phyloP scores from a whole-genome alignment of 1,284 basidiomycete genomes.

The Pseudomicrostroma phylloplanum region DNA sequence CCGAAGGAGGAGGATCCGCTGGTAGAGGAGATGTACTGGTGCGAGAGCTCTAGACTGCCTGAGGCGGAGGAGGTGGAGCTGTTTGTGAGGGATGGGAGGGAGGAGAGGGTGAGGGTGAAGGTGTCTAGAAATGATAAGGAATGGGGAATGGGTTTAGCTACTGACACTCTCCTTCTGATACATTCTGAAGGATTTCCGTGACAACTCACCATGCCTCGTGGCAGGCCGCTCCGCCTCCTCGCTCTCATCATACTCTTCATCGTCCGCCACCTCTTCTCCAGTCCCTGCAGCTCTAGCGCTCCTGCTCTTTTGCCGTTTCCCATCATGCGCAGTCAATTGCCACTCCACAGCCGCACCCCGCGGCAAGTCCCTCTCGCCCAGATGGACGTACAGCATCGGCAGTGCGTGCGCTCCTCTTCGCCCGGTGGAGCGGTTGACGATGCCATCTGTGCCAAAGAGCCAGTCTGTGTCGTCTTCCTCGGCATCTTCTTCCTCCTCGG shows the following conservation, averaged over 20 bases:
- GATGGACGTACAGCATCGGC: conserved; percentile 28
- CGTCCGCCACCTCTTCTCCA: conserved; percentile 16
- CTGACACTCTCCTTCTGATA: too few relatives aligned
- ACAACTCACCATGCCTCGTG: background rate
- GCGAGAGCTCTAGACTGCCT: background rate
- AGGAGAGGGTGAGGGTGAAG: background rate
- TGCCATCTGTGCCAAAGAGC: conserved; percentile 13
- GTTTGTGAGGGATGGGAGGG: background rate
- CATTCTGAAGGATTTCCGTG: too few relatives aligned
- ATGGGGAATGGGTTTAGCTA: too few relatives aligned
- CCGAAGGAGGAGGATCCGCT: background rate
- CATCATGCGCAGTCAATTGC: conserved; percentile 44
- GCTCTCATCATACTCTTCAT: conserved; percentile 25
- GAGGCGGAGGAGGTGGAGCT: background rate
- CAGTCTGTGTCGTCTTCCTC: conserved; percentile 13
- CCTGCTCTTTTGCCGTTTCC: conserved; percentile 14
- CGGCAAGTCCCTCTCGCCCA: conserved; percentile 26
- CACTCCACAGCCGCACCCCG: conserved; percentile 37
- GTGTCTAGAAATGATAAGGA: background rate
- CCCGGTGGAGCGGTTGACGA: conserved; percentile 9
- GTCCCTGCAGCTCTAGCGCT: background rate
- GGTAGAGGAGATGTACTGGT: background rate
- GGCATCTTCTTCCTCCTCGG: conserved; percentile 11
- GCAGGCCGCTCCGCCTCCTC: conserved; percentile 12
- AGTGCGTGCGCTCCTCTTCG: conserved; percentile 1